A percentile compares a stretch with the other conserved stretches of the same genome.
These are phyloP conservation scores for Gracilaria gracilis DNA, from an alignment of 23 red algal species.

Conservation along the genomic window DNA sequence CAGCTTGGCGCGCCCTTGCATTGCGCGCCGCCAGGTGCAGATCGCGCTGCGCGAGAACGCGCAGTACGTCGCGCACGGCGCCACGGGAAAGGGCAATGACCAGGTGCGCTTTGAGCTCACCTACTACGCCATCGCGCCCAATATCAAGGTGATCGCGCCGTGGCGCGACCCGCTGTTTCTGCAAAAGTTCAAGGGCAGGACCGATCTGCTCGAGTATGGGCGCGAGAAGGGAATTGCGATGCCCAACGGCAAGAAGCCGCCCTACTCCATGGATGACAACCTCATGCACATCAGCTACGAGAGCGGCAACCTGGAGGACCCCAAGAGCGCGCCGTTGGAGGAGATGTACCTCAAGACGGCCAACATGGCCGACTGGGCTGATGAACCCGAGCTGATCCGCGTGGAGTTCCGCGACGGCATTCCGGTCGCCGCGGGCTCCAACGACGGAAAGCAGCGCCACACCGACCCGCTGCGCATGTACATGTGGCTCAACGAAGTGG, in stretches of 20 bases:
- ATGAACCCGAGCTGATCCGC: conserved; percentile 79
- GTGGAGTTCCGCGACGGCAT: conserved; percentile 91
- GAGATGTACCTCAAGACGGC: conserved; percentile 89
- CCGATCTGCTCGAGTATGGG: conserved; percentile 91
- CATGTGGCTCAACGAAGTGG: conserved; percentile 82
- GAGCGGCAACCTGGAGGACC: conserved; percentile 93
- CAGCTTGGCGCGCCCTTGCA: conserved; percentile 94
- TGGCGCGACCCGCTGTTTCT: conserved; percentile 86
- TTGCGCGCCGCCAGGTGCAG: conserved; percentile 90
- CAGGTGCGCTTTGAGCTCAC: conserved; percentile 97
- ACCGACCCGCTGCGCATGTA: conserved; percentile 80
- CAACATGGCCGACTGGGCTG: conserved; percentile 64
- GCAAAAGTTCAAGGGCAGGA: conserved; percentile 80
- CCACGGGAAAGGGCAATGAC: conserved; percentile 98
- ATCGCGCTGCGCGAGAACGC: conserved; percentile 83
- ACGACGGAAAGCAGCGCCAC: conserved; percentile 36
- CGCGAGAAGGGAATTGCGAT: conserved; percentile 88
- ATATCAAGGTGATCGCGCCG: conserved; percentile 93
- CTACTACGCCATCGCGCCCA: conserved; percentile 86
- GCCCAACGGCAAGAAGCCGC: conserved; percentile 89
- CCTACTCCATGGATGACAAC: conserved; percentile 99
- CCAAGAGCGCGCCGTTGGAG: conserved; percentile 66
- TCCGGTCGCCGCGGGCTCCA: conserved; percentile 60
- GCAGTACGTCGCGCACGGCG: conserved; percentile 90
- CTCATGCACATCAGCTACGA: conserved; percentile 99